Base-by-base conservation (phyloP, 2,329 filamentous ascomycete species). In the Talaromyces sp. region DNA sequence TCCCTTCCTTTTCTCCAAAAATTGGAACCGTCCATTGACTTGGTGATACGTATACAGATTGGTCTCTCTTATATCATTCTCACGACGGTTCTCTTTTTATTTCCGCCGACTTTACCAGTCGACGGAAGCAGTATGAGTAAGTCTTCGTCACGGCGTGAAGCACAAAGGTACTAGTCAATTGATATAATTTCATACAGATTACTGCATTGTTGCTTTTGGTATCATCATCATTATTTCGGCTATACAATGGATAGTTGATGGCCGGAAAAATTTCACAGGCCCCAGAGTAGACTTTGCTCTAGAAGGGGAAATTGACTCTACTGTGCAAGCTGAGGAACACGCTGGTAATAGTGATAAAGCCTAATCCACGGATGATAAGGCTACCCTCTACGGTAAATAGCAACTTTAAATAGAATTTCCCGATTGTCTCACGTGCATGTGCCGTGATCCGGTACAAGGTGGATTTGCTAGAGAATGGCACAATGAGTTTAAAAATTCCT, bases 81-180 rank as follows among this genome's bases (percentile, higher is more conserved):
- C 17, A 91, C 88, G 0, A 90, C 87, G 0, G 84, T 91, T 0
- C 79, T 92, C 0, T 91, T 91, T 73, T 80, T 91, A 21, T 90
- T 91, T 72, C 89, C 89, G 3, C 88, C 89, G 0, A 80, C 80
- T 11, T 68, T 86, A 4, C 87, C 87, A 0, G 86, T 88, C 1
- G 85, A 84, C 0, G 79, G 81, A 0, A 83, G 76, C 65, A 90
- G 83, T 74, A 91, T 91, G 88, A 91, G 83, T 81, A 75, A 67
- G 78, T 75, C 31, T 9, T 52, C 24, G 7, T 52, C 17, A 1
- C 8, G 26, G 17, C 19, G 14, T 21, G 29, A 35, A n/a, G 19
- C 29, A 8, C 10, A 26, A 21, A 52, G 48, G 3, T 7, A 29
- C 6, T 52, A 21, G 9, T n/a, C 26, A 26, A 26, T 26, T 26